These are phyloP conservation scores for Castanospermum australe DNA, from an alignment of 306 rosid species.

Conservation along the genomic window DNA sequence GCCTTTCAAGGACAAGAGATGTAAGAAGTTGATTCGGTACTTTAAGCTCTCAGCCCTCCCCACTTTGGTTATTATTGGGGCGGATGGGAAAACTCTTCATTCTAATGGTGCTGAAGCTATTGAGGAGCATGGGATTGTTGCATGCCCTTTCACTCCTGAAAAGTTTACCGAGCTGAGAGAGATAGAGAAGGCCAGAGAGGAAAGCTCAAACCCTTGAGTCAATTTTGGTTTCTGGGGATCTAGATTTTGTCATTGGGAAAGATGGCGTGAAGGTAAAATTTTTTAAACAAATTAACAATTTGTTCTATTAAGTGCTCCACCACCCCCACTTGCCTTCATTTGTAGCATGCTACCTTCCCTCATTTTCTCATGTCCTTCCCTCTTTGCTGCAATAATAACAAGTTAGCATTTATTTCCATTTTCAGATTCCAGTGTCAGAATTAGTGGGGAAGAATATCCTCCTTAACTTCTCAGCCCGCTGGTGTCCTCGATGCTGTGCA, in stretches of 20 bases:
- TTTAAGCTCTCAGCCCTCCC: conserved; percentile 61
- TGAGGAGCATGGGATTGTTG: conserved; percentile 57
- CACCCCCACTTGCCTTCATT: neutral
- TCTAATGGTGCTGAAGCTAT: conserved; percentile 52
- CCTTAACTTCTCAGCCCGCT: conserved; percentile 83
- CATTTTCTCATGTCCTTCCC: neutral
- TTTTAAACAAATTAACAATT: neutral
- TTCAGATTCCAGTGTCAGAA: conserved; percentile 67
- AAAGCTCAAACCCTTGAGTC: conserved; percentile 68
- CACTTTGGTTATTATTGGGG: conserved; percentile 62
- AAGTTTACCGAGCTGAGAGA: conserved; percentile 55
- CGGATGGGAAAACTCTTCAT: conserved; percentile 65
- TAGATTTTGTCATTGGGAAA: conserved; percentile 51
- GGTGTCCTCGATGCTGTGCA: conserved; percentile 82
- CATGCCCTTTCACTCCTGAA: conserved; percentile 77
- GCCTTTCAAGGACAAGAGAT: conserved; percentile 57
- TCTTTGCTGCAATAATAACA: neutral
- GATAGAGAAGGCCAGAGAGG: conserved; percentile 57
- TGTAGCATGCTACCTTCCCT: neutral
- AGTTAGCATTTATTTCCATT: neutral
- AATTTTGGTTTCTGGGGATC: conserved; percentile 51
- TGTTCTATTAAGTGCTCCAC: neutral
- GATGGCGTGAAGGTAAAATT: conserved; percentile 55
- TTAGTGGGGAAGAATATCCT: conserved; percentile 68
- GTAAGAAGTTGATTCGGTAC: conserved; percentile 41